Evolutionary conservation across 2,329 filamentous ascomycete genomes (phyloP).

Genomic region (Penicillium olsonii): DNA sequence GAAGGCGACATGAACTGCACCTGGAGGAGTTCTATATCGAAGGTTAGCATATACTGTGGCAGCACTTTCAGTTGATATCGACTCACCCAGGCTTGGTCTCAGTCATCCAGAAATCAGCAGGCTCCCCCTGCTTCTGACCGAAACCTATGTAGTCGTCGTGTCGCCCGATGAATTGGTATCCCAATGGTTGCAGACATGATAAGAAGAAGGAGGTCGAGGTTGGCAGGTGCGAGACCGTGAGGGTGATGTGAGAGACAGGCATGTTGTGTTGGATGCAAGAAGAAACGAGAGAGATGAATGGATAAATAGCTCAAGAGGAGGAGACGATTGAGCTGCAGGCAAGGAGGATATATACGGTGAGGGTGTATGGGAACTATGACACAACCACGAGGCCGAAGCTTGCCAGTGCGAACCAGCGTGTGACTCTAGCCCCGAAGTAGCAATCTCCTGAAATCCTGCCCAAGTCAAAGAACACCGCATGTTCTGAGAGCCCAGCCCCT

Average conservation of each 20-base stretch:
- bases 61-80: slow-evolving; percentile 2
- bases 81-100: slow-evolving; percentile 61
- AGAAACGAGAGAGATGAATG: neutral
- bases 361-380: slow-evolving; percentile 24
- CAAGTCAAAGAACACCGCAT: slow-evolving; percentile 14
- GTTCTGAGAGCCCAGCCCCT: slow-evolving; percentile 8
- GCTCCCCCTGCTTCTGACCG: slow-evolving; percentile 55
- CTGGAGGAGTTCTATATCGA: slow-evolving; percentile 46
- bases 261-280: slow-evolving; percentile 39
- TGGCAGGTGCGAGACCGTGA: slow-evolving; percentile 74
- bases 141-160: slow-evolving; percentile 63
- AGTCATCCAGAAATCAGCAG: slow-evolving; percentile 64
- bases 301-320: slow-evolving; percentile 1
- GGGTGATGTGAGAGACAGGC: slow-evolving; percentile 64
- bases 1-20: slow-evolving; percentile 65
- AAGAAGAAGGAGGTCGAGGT: slow-evolving; percentile 83
- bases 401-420: slow-evolving; percentile 11
- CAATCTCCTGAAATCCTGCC: slow-evolving; percentile 16
- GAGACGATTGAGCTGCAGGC: slow-evolving; percentile 6
- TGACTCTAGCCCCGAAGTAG: slow-evolving; percentile 13
- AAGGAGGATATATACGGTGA: slow-evolving; percentile 26
- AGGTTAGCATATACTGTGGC: slow-evolving; percentile 18
- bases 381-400: slow-evolving; percentile 11
- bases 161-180: slow-evolving; percentile 69
- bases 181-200: slow-evolving; percentile 73